phyloP scores from a whole-genome alignment of 495 filamentous ascomycete genomes.

The Lasiosphaeris hirsuta region DNA sequence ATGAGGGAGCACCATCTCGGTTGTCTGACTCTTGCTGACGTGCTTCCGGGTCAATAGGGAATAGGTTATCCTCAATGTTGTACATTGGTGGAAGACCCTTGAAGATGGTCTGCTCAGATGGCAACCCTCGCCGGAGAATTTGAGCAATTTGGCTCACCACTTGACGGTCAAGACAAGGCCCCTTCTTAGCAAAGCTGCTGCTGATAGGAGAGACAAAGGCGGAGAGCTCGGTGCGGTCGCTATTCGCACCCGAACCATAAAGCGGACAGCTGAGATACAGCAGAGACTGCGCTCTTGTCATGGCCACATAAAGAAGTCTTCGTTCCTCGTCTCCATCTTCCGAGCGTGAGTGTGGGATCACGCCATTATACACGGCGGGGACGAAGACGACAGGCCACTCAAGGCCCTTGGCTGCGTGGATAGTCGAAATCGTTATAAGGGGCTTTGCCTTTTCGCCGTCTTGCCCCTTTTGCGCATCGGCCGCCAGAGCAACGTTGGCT shows the following conservation, averaged over 20 bases:
- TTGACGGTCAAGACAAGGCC: constrained; percentile 43
- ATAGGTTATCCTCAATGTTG: constrained; percentile 37
- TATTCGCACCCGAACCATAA: constrained; percentile 29
- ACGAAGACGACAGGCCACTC: constrained; percentile 99
- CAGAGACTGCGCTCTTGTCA: constrained; percentile 89
- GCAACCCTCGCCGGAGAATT: constrained; percentile 40
- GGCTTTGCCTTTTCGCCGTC: constrained; percentile 53
- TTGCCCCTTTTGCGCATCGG: constrained; percentile 64
- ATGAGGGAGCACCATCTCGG: neutral
- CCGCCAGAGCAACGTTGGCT: constrained; percentile 82
- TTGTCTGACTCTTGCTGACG: neutral
- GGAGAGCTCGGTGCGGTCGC: constrained; percentile 36
- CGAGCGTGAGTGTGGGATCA: constrained; percentile 88
- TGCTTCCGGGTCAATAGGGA: constrained; percentile 34
- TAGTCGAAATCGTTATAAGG: constrained; percentile 89
- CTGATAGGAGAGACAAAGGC: constrained; percentile 37
- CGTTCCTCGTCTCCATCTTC: constrained; percentile 91
- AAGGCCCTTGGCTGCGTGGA: constrained; percentile 93
- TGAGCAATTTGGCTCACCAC: constrained; percentile 38
- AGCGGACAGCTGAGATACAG: constrained; percentile 87
- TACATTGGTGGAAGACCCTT: constrained; percentile 40
- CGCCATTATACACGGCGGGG: constrained; percentile 84
- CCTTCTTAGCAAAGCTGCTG: constrained; percentile 38
- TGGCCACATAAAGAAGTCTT: constrained; percentile 90
- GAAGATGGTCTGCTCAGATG: constrained; percentile 39